Evolutionary conservation across 2,329 filamentous ascomycete species (phyloP), one percentile per base, ranked within the genome.

Genomic region (Penicillium paneum): DNA sequence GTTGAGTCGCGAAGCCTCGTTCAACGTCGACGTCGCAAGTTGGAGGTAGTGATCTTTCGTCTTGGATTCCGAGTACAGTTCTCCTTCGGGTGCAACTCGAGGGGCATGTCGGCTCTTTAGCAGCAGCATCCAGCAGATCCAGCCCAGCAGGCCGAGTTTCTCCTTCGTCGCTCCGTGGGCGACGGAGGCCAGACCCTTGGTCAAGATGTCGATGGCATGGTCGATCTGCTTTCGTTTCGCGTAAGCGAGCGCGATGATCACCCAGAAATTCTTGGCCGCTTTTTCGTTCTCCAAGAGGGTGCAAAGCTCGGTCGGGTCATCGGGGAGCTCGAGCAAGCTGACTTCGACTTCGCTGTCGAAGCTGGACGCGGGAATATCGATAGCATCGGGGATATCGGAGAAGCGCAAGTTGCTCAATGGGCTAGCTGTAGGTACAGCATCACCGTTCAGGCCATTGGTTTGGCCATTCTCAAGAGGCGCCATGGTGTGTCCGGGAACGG

Each of bases 241-340:
- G 70, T 99, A 99, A 44, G 93, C 93, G 55, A 97, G 81, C 39
- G 95, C 90, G 62, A 97, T 94, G n/a, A 91, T 93, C 81, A 99
- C 93, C 95, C 95, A 99, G 64, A 95, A 95, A 49, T 87, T 90
- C 67, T 93, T 91, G 35, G 90, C 88, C 15, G 91, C 92, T 67
- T 88, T 86, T 74, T 99, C 95, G 68, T 94, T 96, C 76, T 99
- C 93, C 60, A 99, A 85, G 47, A 99, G 82, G 29, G 90, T 94
- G 73, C 94, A 99, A 5, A 99, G 83, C 77, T 99, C 94, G 43
- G 90, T 96, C 19, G 91, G 90, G 70, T 97, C 94, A 71, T 97
- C 94, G 57, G 92, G 84, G 36, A 97, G 85, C 61, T 93, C 90
- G 70, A 92, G 88, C 50, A 97, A 84, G 70, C 95, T 90, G 67